A percentile compares a stretch with the other conserved stretches of the same genome.
Evolutionary conservation across 176 grass and related monocot species (phyloP).

Genomic region (Carex scoparia): DNA sequence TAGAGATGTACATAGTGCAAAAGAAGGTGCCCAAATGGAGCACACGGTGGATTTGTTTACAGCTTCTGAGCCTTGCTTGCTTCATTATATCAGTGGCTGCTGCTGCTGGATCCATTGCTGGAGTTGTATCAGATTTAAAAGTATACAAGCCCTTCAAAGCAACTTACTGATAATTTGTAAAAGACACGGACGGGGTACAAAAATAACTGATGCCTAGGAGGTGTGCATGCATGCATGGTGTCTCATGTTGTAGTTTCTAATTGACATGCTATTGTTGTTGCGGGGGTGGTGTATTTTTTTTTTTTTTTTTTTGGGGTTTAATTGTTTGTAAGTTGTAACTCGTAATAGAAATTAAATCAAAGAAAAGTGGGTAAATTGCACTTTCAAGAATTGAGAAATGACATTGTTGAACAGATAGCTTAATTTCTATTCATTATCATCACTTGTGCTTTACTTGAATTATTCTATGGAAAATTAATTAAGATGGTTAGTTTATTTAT

Average conservation of each 20-base stretch:
- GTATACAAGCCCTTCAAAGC: conserved; percentile 76
- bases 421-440: background rate
- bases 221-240: background rate
- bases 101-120: conserved; percentile 67
- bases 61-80: conserved; percentile 68
- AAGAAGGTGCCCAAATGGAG: conserved; percentile 66
- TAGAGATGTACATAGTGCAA: conserved; percentile 89
- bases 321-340: conserved; percentile 21
- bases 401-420: background rate
- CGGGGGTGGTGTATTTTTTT: background rate
- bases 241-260: background rate
- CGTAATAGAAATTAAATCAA: background rate
- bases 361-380: background rate
- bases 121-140: conserved; percentile 59
- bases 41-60: conserved; percentile 62
- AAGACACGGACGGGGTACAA: background rate
- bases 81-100: conserved; percentile 53
- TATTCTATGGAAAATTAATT: too few species aligned
- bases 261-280: background rate
- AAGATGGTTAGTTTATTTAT: too few species aligned
- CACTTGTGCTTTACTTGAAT: background rate
- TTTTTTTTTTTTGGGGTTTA: background rate
- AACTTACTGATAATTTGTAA: conserved; percentile 20
- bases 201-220: conserved; percentile 8
- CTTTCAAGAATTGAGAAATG: background rate